Percentiles rank a stretch among this genome's conserved stretches.
Conservation (phyloP, 2,329 filamentous ascomycete genomes). For the Aspergillus sp. region DNA sequence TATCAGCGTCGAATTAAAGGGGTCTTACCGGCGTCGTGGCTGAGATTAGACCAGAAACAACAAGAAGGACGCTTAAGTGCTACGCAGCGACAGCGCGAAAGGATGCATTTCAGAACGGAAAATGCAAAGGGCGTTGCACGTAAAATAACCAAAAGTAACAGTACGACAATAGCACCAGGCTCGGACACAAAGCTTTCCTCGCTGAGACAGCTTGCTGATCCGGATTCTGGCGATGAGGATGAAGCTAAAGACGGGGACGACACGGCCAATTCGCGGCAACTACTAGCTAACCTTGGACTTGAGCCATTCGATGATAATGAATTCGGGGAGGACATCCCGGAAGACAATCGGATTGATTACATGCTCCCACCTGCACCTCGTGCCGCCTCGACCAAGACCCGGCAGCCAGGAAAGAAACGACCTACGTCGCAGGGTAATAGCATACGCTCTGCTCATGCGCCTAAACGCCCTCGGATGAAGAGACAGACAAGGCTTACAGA, state of each 20-base stretch:
- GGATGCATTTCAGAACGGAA: constrained; percentile 20
- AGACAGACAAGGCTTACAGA: constrained; percentile 42
- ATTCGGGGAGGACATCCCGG: constrained; percentile 37
- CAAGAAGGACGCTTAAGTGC: constrained; percentile 26
- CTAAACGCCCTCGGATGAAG: constrained; percentile 30
- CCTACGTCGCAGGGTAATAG: constrained; percentile 6
- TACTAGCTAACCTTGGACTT: constrained; percentile 20
- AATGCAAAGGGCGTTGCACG: constrained; percentile 37
- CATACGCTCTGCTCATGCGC: constrained; percentile 7
- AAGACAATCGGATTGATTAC: constrained; percentile 47
- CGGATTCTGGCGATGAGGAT: constrained; percentile 35
- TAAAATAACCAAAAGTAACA: constrained; percentile 32
- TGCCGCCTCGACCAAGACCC: constrained; percentile 16
- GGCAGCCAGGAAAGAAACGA: constrained; percentile 25
- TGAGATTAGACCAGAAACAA: constrained; percentile 43
- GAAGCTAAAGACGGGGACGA: constrained; percentile 14
- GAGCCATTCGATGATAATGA: constrained; percentile 26
- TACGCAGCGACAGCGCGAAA: constrained; percentile 25
- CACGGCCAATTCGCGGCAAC: constrained; percentile 14
- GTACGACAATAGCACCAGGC: constrained; percentile 17
- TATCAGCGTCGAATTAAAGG: constrained; percentile 48
- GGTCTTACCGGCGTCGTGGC: constrained; percentile 53
- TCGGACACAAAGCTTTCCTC: constrained; percentile 17
- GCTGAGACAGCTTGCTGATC: constrained; percentile 28
- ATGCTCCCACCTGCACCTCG: constrained; percentile 39